A percentile compares a stretch with the other conserved stretches of the same genome.
phyloP scores from a whole-genome alignment of 2,329 filamentous ascomycete genomes.

The Xylariaceae sp. region DNA sequence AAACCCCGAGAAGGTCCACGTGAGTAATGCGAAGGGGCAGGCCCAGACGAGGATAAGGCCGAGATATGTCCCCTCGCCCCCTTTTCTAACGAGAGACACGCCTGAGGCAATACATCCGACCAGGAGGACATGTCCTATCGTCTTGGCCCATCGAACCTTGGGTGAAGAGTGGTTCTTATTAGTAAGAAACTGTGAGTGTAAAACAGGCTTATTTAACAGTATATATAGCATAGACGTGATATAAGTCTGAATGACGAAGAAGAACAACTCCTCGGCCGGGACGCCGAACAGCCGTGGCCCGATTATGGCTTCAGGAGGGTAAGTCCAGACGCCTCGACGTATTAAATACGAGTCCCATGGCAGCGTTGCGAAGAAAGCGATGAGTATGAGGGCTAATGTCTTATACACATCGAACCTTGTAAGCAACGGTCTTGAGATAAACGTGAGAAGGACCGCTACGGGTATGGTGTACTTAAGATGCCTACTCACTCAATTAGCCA shows the following conservation, averaged over 20 bases:
- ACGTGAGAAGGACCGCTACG: constrained; percentile 59
- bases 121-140: constrained; percentile 55
- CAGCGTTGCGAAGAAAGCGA: constrained; percentile 69
- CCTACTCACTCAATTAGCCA: constrained; percentile 40
- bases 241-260: constrained; percentile 78
- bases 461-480: constrained; percentile 71
- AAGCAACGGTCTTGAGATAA: constrained; percentile 63
- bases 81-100: constrained; percentile 46
- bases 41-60: constrained; percentile 73
- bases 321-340: constrained; percentile 69
- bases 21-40: constrained; percentile 64
- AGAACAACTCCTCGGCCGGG: constrained; percentile 73
- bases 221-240: constrained; percentile 71
- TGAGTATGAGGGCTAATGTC: constrained; percentile 59
- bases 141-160: constrained; percentile 35
- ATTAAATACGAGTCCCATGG: constrained; percentile 81
- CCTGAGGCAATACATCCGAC: constrained; percentile 48
- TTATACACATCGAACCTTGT: constrained; percentile 66
- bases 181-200: constrained; percentile 49
- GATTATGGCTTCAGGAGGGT: constrained; percentile 65
- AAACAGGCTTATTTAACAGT: constrained; percentile 65
- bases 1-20: constrained; percentile 66
- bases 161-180: constrained; percentile 34
- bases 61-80: constrained; percentile 62
- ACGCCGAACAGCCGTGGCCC: constrained; percentile 67